Evolutionary conservation across 768 basidiomycete genomes (phyloP).

Genomic region (Chlorophyllum brunneum): DNA sequence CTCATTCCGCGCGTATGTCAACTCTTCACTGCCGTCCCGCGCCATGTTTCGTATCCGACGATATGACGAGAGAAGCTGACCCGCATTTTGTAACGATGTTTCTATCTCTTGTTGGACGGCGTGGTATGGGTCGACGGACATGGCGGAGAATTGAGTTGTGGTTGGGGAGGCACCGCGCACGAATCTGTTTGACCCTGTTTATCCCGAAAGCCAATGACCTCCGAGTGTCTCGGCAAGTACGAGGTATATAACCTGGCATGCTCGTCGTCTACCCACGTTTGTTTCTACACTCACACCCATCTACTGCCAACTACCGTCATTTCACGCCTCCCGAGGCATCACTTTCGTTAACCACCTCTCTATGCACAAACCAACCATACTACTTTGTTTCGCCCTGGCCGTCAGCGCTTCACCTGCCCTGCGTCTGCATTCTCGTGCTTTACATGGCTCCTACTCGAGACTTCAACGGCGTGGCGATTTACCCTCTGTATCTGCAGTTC

Average conservation of each 20-base stretch:
- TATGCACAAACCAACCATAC: background rate
- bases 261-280: background rate
- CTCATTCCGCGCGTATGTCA: constrained; percentile 77
- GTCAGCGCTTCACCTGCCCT: constrained; percentile 14
- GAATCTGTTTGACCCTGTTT: constrained; percentile 3
- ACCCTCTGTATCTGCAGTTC: constrained; percentile 2
- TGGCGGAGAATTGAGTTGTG: constrained; percentile 20
- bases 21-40: constrained; percentile 70
- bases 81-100: constrained; percentile 63
- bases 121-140: constrained; percentile 85
- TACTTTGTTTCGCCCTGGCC: background rate
- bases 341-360: constrained; percentile 2
- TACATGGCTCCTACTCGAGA: background rate
- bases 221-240: background rate
- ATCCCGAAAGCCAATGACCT: background rate
- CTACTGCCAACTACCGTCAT: background rate
- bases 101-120: constrained; percentile 84
- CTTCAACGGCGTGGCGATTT: background rate
- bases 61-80: constrained; percentile 71
- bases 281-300: background rate
- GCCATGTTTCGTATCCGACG: constrained; percentile 76
- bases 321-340: constrained; percentile 4
- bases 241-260: background rate
- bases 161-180: background rate
- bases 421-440: background rate